phyloP scores from a whole-genome alignment of 2,329 filamentous ascomycete species.

The Onygena corvina region DNA sequence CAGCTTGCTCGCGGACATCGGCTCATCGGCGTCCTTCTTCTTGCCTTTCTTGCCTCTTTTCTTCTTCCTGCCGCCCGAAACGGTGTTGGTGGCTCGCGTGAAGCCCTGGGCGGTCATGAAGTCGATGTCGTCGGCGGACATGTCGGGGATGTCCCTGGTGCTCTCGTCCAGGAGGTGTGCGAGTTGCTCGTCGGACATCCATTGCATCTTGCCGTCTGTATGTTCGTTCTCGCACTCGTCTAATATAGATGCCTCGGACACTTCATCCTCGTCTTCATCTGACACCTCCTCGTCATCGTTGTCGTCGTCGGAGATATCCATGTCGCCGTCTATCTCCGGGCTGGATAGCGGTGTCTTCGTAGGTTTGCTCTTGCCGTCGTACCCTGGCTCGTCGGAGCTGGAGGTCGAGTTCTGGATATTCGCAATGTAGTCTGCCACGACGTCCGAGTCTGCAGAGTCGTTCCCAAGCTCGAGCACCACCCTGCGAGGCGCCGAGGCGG shows the following conservation, averaged over 20 bases:
- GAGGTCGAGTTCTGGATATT: slow-evolving; percentile 25
- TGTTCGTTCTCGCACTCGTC: slow-evolving; percentile 24
- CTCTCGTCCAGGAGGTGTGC: slow-evolving; percentile 48
- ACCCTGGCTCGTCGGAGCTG: too few species aligned
- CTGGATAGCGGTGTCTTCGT: not conserved
- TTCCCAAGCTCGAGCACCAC: not conserved
- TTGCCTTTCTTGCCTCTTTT: not conserved
- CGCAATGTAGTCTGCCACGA: slow-evolving; percentile 30
- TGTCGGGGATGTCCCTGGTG: slow-evolving; percentile 52
- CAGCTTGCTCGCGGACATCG: slow-evolving; percentile 40
- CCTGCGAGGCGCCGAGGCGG: not conserved
- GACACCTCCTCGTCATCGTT: slow-evolving; percentile 20
- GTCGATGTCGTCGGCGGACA: slow-evolving; percentile 47
- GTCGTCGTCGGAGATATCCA: not conserved
- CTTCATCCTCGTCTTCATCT: slow-evolving; percentile 25
- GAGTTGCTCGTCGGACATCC: slow-evolving; percentile 49
- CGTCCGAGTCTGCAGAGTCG: slow-evolving; percentile 8
- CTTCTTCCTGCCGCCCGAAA: not conserved
- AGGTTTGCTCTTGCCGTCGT: slow-evolving; percentile 10
- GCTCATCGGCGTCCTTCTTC: not conserved
- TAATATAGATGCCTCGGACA: slow-evolving; percentile 22
- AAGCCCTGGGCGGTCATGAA: slow-evolving; percentile 35
- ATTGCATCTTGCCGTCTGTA: slow-evolving; percentile 23
- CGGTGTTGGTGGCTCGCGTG: not conserved
- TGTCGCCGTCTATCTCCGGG: not conserved